Conservation (phyloP, 768 basidiomycete species). For the Russula olivacea region DNA sequence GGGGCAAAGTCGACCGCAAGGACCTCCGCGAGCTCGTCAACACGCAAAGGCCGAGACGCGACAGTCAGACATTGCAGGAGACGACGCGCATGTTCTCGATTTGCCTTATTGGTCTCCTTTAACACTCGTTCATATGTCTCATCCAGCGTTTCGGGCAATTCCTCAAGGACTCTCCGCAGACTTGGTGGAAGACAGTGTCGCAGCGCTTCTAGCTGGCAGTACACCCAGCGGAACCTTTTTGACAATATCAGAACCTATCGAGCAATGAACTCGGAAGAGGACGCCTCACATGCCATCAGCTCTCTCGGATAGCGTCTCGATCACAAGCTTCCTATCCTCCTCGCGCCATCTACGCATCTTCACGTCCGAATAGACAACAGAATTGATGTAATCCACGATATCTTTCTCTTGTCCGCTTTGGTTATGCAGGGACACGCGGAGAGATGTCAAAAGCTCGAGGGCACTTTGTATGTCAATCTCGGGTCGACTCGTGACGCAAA, state of each 20-base stretch:
- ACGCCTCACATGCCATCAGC: slow-evolving; percentile 6
- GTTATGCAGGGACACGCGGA: slow-evolving; percentile 1
- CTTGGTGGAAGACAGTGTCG: neutral
- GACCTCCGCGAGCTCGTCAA: slow-evolving; percentile 12
- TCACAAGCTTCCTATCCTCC: slow-evolving; percentile 2
- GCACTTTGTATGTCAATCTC: neutral
- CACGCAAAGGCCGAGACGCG: neutral
- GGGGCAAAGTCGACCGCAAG: slow-evolving; percentile 13
- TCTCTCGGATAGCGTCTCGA: neutral
- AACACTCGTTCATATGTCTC: slow-evolving; percentile 1
- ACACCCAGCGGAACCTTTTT: slow-evolving; percentile 1
- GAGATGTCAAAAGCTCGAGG: neutral
- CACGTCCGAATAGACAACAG: neutral
- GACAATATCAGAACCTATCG: accelerated
- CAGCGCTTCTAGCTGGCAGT: neutral
- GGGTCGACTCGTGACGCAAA: neutral
- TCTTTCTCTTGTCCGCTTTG: slow-evolving; percentile 10
- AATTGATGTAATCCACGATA: neutral
- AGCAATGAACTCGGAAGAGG: neutral
- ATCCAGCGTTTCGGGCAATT: slow-evolving; percentile 1
- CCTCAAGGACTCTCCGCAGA: neutral
- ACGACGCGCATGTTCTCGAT: slow-evolving; percentile 2
- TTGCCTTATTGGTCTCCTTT: neutral
- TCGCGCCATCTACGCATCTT: slow-evolving; percentile 13
- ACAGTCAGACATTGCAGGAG: slow-evolving; percentile 13